Percentiles rank a stretch among this genome's conserved stretches.
Conservation (phyloP, 2,329 filamentous ascomycete species). For the Talaromyces sp. region DNA sequence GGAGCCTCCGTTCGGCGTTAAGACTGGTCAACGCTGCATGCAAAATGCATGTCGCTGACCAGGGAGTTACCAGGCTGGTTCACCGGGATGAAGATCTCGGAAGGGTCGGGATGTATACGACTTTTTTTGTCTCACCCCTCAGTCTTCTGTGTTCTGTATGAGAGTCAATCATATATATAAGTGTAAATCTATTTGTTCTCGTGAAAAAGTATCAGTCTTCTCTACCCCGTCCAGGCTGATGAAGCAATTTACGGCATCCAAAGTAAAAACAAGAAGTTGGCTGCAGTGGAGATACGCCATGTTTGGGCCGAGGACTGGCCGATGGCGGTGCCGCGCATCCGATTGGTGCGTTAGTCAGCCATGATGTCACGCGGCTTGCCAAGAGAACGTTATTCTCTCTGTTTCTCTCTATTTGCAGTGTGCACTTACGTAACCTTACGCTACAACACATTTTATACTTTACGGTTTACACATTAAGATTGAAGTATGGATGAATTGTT, state of each 20-base stretch:
- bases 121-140: background rate
- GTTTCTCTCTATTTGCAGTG: too few species aligned
- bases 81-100: background rate
- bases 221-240: too few species aligned
- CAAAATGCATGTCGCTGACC: background rate
- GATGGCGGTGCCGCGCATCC: slow-evolving; percentile 13
- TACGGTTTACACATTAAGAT: too few species aligned
- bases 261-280: background rate
- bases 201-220: background rate
- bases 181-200: background rate
- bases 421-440: too few species aligned
- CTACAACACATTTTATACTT: too few species aligned
- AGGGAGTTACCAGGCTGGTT: background rate
- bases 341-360: slow-evolving; percentile 12
- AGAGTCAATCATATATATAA: too few species aligned
- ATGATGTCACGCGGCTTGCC: slow-evolving; percentile 6
- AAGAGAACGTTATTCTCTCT: background rate
- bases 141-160: background rate
- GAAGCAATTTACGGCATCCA: too few species aligned
- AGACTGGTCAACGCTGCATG: background rate
- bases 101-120: background rate
- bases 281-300: background rate
- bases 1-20: background rate
- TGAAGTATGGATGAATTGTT: too few species aligned
- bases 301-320: background rate